These are phyloP conservation scores for Kandelia obovata DNA, from an alignment of 345 rosid genomes.

Conservation along the genomic window DNA sequence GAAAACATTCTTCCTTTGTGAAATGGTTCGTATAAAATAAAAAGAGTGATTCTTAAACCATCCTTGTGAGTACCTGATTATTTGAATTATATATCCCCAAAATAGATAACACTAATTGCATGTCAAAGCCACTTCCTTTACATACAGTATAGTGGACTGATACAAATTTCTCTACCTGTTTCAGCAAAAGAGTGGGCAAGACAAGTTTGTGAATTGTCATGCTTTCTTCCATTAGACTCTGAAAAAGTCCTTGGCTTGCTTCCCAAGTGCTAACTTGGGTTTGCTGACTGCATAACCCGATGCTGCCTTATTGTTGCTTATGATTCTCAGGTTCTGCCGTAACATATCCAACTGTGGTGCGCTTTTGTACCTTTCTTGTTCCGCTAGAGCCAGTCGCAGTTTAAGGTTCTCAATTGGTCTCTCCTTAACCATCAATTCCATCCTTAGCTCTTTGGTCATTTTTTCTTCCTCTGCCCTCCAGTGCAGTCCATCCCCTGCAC, in stretches of 20 bases:
- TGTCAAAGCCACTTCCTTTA: too few species aligned
- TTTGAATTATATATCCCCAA: too few species aligned
- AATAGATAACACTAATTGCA: too few species aligned
- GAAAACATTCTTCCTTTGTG: too few species aligned
- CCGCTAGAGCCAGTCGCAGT: constrained; percentile 36
- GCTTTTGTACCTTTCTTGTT: constrained; percentile 42
- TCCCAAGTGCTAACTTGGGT: constrained; percentile 11
- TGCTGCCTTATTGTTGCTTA: constrained; percentile 29
- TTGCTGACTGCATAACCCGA: constrained; percentile 6
- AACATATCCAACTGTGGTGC: constrained; percentile 65
- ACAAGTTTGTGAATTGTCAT: too few species aligned
- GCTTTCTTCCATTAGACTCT: too few species aligned
- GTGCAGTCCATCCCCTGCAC: constrained; percentile 37
- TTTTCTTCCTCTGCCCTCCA: constrained; percentile 48
- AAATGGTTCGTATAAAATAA: too few species aligned
- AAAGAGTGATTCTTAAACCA: too few species aligned
- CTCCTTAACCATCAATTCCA: constrained; percentile 49
- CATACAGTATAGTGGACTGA: too few species aligned
- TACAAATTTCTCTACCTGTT: too few species aligned
- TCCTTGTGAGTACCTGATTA: too few species aligned
- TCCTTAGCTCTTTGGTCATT: constrained; percentile 48
- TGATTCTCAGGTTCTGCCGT: constrained; percentile 66
- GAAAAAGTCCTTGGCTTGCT: background rate
- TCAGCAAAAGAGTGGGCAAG: too few species aligned
- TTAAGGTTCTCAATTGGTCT: constrained; percentile 45